Evolutionary conservation across 2,329 filamentous ascomycete genomes (phyloP).

Genomic region (Dactylonectria macrodidyma): DNA sequence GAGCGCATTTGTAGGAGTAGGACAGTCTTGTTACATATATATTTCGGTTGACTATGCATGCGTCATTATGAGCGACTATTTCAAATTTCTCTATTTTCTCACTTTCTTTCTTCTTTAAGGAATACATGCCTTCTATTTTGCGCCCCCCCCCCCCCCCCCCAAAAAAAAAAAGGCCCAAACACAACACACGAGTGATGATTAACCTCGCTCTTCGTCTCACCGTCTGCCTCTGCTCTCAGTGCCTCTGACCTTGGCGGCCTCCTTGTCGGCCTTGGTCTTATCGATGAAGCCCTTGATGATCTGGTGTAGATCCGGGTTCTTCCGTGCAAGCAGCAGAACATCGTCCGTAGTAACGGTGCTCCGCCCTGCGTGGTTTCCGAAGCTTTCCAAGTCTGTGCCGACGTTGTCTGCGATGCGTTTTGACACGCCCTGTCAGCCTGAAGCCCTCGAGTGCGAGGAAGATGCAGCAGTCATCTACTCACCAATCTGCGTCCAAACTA

Average conservation of each 20-base stretch:
- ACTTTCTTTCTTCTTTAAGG: not conserved
- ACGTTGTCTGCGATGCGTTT: slow-evolving; percentile 63
- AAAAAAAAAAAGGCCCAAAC: slow-evolving; percentile 11
- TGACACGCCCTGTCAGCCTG: slow-evolving; percentile 4
- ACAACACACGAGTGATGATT: slow-evolving; percentile 14
- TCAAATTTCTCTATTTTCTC: not conserved
- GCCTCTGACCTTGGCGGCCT: slow-evolving; percentile 42
- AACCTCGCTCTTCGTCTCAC: slow-evolving; percentile 17
- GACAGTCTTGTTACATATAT: not conserved
- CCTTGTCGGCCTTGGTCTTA: slow-evolving; percentile 64
- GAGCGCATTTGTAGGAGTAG: not conserved
- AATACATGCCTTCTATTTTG: slow-evolving; percentile 9
- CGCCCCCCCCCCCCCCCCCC: slow-evolving; percentile 10
- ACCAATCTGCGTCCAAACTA: slow-evolving; percentile 92
- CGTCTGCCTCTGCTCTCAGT: slow-evolving; percentile 54
- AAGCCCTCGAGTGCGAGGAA: not conserved
- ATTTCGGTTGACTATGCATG: not conserved
- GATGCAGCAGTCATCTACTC: not conserved
- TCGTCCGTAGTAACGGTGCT: slow-evolving; percentile 87
- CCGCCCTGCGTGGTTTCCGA: slow-evolving; percentile 83
- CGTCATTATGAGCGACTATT: not conserved
- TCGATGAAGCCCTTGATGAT: slow-evolving; percentile 82
- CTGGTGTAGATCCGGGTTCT: slow-evolving; percentile 87
- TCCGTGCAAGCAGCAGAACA: slow-evolving; percentile 86
- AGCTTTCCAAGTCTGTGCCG: slow-evolving; percentile 69